Evolutionary conservation across 2,329 filamentous ascomycete species (phyloP).

Genomic region (Colletotrichum tropicicola): DNA sequence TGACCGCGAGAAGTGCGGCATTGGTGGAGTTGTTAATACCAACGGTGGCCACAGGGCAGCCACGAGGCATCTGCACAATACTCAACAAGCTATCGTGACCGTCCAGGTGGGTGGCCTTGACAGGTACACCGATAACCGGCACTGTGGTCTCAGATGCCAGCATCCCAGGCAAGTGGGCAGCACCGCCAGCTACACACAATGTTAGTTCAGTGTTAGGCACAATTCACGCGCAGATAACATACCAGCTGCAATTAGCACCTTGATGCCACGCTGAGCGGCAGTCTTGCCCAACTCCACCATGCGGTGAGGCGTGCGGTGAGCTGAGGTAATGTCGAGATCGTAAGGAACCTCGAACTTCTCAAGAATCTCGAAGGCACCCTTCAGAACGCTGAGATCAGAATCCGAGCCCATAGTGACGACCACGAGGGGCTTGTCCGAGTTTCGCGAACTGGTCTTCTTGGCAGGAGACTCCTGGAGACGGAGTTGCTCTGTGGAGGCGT

Average conservation of each 20-base stretch:
- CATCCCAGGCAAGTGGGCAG: constrained; percentile 81
- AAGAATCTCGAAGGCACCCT: constrained; percentile 72
- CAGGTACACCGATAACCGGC: constrained; percentile 81
- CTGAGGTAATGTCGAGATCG: constrained; percentile 80
- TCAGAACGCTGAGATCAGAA: constrained; percentile 76
- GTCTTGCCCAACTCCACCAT: constrained; percentile 74
- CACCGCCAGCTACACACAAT: constrained; percentile 68
- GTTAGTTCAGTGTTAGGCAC: neutral
- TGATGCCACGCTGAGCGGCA: constrained; percentile 72
- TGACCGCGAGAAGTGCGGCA: constrained; percentile 75
- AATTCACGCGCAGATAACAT: neutral
- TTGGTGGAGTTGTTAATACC: constrained; percentile 85
- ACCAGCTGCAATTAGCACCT: constrained; percentile 76
- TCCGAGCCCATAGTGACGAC: constrained; percentile 87
- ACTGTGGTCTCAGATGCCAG: constrained; percentile 74
- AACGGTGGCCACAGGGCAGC: constrained; percentile 78
- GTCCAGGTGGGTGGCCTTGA: constrained; percentile 78
- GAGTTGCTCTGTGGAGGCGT: constrained; percentile 47
- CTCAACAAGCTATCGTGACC: constrained; percentile 76
- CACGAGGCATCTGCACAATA: constrained; percentile 82
- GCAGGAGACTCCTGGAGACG: constrained; percentile 41
- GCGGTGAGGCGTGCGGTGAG: constrained; percentile 76
- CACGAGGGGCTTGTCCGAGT: constrained; percentile 63
- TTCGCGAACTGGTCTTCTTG: constrained; percentile 33
- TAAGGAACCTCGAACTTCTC: constrained; percentile 77